Base-by-base conservation (phyloP, 768 basidiomycete genomes). In the Hypholoma sublateritium region DNA sequence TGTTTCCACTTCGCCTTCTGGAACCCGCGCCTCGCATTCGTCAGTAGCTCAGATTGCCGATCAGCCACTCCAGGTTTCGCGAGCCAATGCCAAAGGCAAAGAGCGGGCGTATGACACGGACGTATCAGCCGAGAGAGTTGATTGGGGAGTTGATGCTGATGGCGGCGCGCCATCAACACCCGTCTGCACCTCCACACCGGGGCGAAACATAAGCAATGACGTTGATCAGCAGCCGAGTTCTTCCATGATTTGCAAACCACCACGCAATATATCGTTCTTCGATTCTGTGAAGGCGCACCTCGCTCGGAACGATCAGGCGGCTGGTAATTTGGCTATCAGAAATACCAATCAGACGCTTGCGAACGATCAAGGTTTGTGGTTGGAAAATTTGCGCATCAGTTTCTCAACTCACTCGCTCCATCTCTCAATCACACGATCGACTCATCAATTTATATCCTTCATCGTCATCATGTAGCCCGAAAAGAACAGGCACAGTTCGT, bases 211-310 rank as follows among this genome's bases (percentile, higher is more conserved):
- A 21, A 50, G 41, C 19, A 44, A 57, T 37, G 32, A 54, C 44
- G 37, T 42, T 22, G 37, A 48, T 28, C 11, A 25, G 6, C 14
- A 34, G 4, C 21, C 17, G 25, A 39, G 21, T 36, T 34, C 19
- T 36, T 13, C 48, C 41, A 52, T 32, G 32, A 22, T 34, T 16
- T 44, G 32, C 19, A 60, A 59, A 50, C 60, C 60, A 47, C 69
- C 70, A 41, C 77, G 77, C 55, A 69, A 74, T 58, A 75, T 73
- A 59, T 78, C 69, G 59, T 71, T 84, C 34, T 69, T 72, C 42
- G 76, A 81, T 53, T 77, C 80, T 13, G 74, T 85, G 3, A 79
- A 77, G 39, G 77, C 78, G 1, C 74, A 84, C 64, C 76, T 85
- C 48, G 51, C 49, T 3, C 52, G 57, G 17, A 62, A 61, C 42